Base-by-base conservation (phyloP, 495 filamentous ascomycete genomes). In the Trichoderma virens region DNA sequence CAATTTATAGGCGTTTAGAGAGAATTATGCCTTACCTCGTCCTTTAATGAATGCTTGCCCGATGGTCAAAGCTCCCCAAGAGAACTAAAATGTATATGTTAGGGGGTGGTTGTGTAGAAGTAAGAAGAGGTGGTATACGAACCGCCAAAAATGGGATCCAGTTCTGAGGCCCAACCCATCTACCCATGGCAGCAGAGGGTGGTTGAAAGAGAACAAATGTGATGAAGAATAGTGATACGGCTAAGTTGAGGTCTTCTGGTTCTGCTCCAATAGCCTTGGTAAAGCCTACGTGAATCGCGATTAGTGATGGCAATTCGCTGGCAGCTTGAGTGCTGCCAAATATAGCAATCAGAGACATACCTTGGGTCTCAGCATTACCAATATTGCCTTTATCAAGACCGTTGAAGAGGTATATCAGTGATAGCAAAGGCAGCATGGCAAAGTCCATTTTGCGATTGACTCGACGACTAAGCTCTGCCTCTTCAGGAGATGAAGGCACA, bases 81-180 rank as follows among this genome's bases (percentile, higher is more conserved):
- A 66, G 30, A 72, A 62, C 73, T 73, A 60, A 27, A 16, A 70
- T 66, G 16, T 25, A 14, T 25, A 18, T 60, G 39, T 65, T 32
- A 64, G 18, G 23, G 34, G 34, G 34, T 11, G 5, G 6, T 30
- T 32, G 31, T 14, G 66, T 18, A 39, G 63, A 39, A 62, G 61
- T 18, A 23, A 64, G 7, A 38, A 60, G 14, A 51, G 28, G 20
- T 51, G n/a, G 7, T 20, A 25, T 18, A 62, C 71, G 18, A 45
- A 76, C 74, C 84, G 85, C 86, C 56, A 84, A 77, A 18, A 73
- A 66, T 0, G 83, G 81, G 23, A 86, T 79, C 82, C 82, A 86
- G 4, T 71, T 65, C 25, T 73, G 74, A 60, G 78, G 79, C 32
- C 85, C 84, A 63, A 81, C 71, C 59, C 74, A 72, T 56, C 79